A percentile compares a stretch with the other conserved stretches of the same genome.
Conservation (phyloP, 202 grass and related monocot species). For the Carex sylvatica region DNA sequence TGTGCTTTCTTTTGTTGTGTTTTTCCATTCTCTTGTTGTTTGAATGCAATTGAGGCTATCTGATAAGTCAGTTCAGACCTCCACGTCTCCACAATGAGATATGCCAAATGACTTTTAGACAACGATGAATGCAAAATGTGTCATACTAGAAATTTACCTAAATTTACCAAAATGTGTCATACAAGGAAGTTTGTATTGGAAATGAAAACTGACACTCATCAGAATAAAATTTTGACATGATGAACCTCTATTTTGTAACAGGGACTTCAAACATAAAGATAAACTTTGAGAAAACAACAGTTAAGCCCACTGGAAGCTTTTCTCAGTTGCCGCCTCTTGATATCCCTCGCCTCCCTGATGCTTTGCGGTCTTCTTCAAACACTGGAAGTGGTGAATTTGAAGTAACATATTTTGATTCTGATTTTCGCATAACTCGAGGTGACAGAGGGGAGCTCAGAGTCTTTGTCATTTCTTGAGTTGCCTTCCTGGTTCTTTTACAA, state of each 20-base stretch:
- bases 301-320: slow-evolving; percentile 69
- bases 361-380: slow-evolving; percentile 59
- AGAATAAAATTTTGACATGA: background rate
- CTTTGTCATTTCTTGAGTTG: slow-evolving; percentile 67
- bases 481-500: background rate
- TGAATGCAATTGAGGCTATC: background rate
- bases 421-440: slow-evolving; percentile 75
- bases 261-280: slow-evolving; percentile 67
- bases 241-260: slow-evolving; percentile 17
- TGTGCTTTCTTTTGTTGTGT: background rate
- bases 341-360: slow-evolving; percentile 67
- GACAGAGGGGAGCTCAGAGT: slow-evolving; percentile 82
- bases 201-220: background rate
- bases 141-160: background rate
- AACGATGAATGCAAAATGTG: background rate
- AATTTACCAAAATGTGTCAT: background rate
- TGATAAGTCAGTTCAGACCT: background rate
- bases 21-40: background rate
- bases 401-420: slow-evolving; percentile 81
- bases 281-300: slow-evolving; percentile 75
- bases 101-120: background rate
- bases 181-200: background rate
- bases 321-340: slow-evolving; percentile 79
- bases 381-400: slow-evolving; percentile 81
- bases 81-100: background rate